phyloP scores from a whole-genome alignment of 352 stramenopile genomes.

The Phytophthora tubulina region DNA sequence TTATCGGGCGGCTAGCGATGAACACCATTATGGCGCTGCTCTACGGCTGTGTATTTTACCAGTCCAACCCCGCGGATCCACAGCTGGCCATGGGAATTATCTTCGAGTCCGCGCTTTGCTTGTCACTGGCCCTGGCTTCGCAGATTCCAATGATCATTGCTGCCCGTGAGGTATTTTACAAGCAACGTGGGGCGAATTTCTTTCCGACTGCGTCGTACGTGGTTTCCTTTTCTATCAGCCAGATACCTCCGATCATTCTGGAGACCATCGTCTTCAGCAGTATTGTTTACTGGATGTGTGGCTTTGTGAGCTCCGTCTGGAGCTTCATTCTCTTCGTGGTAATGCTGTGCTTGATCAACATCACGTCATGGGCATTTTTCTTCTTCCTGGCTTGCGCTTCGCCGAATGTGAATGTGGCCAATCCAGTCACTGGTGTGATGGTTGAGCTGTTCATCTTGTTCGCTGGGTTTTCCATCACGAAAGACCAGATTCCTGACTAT shows the following conservation, averaged over 20 bases:
- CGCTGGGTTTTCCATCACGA: constrained; percentile 28
- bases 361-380: constrained; percentile 19
- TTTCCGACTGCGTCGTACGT: constrained; percentile 33
- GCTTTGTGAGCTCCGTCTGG: constrained; percentile 25
- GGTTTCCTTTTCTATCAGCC: constrained; percentile 21
- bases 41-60: constrained; percentile 35
- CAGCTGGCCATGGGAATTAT: constrained; percentile 30
- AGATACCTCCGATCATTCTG: constrained; percentile 22
- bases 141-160: constrained; percentile 29
- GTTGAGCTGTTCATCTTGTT: constrained; percentile 25
- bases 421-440: constrained; percentile 7
- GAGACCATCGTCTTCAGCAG: constrained; percentile 22
- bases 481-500: constrained; percentile 35
- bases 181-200: constrained; percentile 28
- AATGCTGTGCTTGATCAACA: constrained; percentile 21
- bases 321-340: constrained; percentile 30
- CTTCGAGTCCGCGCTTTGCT: constrained; percentile 23
- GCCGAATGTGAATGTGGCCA: constrained; percentile 28
- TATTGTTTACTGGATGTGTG: constrained; percentile 38
- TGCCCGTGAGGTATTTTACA: constrained; percentile 33
- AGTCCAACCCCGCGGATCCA: constrained; percentile 21
- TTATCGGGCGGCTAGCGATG: constrained; percentile 26
- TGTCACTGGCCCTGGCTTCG: constrained; percentile 20
- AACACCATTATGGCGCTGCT: constrained; percentile 25
- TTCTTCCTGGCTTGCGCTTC: constrained; percentile 28